phyloP scores from a whole-genome alignment of 176 grass and related monocot species.

The Avena eriantha region DNA sequence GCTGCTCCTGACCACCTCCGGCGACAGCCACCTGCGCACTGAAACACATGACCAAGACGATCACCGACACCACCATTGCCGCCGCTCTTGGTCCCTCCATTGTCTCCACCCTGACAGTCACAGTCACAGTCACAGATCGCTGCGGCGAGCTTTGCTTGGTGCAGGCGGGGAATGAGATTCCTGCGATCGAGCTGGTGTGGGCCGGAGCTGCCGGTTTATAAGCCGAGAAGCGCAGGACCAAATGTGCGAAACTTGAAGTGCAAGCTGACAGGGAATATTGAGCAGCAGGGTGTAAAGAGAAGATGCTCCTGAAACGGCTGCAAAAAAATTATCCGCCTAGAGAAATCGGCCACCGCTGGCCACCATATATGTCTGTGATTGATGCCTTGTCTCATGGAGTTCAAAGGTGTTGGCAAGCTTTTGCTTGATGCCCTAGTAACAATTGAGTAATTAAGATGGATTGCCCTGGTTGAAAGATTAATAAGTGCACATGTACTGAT shows the following conservation, averaged over 20 bases:
- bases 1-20: conserved; percentile 15
- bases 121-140: not conserved
- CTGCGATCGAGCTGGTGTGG: conserved; percentile 19
- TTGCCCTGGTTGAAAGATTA: not conserved
- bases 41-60: not conserved
- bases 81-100: conserved; percentile 42
- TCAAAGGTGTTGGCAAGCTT: not conserved
- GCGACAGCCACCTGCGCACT: not conserved
- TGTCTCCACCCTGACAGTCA: not conserved
- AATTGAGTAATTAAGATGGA: not conserved
- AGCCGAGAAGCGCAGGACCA: conserved; percentile 7
- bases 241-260: conserved; percentile 57
- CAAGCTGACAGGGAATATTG: conserved; percentile 53
- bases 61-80: not conserved
- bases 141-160: conserved; percentile 41
- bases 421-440: conserved; percentile 10
- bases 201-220: conserved; percentile 47
- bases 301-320: conserved; percentile 46
- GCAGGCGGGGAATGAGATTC: conserved; percentile 48
- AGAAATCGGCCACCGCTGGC: not conserved
- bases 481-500: not conserved
- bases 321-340: conserved; percentile 21
- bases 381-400: conserved; percentile 13
- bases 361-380: not conserved
- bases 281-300: conserved; percentile 52